Base-by-base conservation (phyloP, 2,329 filamentous ascomycete species). In the Ascochyta koolunga region DNA sequence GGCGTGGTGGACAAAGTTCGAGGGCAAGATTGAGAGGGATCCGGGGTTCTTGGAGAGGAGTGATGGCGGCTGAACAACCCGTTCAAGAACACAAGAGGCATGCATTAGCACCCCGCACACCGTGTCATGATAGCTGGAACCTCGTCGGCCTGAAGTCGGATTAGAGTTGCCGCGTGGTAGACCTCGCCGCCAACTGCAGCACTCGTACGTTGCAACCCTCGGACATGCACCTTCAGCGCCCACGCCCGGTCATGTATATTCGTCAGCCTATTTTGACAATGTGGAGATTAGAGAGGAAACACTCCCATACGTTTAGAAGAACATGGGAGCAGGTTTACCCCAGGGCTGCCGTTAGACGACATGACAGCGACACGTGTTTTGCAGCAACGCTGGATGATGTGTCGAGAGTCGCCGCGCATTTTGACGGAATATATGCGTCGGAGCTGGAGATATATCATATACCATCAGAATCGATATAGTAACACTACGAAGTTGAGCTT, bases 1-100 rank as follows among this genome's bases (percentile, higher is more conserved):
- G 77, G 91, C 96, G 54, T 99, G 96, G 95, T 99, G 96, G 95
- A 84, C 82, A 56, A 98, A 97, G 77, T 99, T 99, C 77, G 93
- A 99, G 79, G 85, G 86, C 57, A 88, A 87, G 70, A 84, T 99
- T 33, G 88, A 93, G 66, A 83, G 85, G 60, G 95, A 99, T 77
- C 93, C 95, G 0, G 85, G 86, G 6, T 99, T 99, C 72, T 79
- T 99, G 63, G 93, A 98, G 76, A 85, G 88, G 66, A 85, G 82
- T 50, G 83, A 85, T 60, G 79, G 80, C 15, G 69, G 65, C 24
- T 75, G 62, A 70, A 48, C 8, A 21, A 39, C 15, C 18, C 0
- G 7, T 7, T 5, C 8, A 18, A 8, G n/a, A 10, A 15, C 8
- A 24, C 15, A 21, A 4, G 19, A 38, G 18, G 32, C 32, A 35